Base-by-base conservation (phyloP, 371 early-diverging fungal genomes). In the Catenaria anguillulae region DNA sequence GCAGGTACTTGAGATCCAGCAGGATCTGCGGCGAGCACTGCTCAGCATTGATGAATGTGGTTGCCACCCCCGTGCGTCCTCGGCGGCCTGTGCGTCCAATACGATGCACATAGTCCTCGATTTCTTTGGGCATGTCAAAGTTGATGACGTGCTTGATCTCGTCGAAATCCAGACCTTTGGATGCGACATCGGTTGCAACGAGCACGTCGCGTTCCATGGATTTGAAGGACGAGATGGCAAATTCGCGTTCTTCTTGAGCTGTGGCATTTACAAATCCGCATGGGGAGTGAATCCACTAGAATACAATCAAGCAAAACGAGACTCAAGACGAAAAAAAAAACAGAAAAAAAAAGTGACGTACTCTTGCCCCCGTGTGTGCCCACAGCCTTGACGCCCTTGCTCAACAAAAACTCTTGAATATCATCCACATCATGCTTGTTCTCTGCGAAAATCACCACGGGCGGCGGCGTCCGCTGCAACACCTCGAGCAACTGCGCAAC, bases 391-490 rank as follows among this genome's bases (percentile, higher is more conserved):
- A 95, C 92, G 33, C 97, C 93, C 68, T 95, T 93, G 37, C 91
- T 70, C 43, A 92, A 74, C 50, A 99, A 73, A 66, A 90, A 91
- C 70, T 97, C 92, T 63, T 93, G 92, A 34, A 99, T 90, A 69
- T 95, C 94, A 67, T 99, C 99, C n/a, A 98, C 99, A 67, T 95
- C 97, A 71, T 91, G 87, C 69, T 99, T 98, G 75, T 92, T 98
- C 70, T 98, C 98, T 34, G 97, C 93, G 77, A 99, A 99, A 29
- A 99, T 85, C 58, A 99, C 77, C 0, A 95, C 94, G 10, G 95
- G 96, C 21, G 96, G 95, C 43, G 93, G 84, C 5, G 94, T 93
- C 77, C 88, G 94, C 73, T 90, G 92, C 66, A 94, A 70, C 68
- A 89, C 89, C 67, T 94, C 92, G 40, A 89, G 77, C 64, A 99